Percentiles rank a stretch among this genome's conserved stretches.
Evolutionary conservation across 495 filamentous ascomycete species (phyloP).

Genomic region (Podospora appendiculata): DNA sequence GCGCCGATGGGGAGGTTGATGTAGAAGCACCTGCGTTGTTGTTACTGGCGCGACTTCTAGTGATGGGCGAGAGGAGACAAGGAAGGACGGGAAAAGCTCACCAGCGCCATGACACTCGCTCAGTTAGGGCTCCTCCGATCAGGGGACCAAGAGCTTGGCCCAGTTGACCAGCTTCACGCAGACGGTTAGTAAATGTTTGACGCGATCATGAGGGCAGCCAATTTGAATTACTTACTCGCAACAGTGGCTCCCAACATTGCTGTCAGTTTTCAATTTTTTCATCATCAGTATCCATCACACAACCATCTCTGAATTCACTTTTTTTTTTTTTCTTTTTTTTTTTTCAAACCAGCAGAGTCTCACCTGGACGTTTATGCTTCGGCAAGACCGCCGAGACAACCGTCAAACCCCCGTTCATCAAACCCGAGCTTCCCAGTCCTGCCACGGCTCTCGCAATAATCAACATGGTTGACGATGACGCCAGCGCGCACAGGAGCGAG

Average conservation of each 20-base stretch:
- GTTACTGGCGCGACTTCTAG: not conserved
- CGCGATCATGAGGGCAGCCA: too few relatives aligned
- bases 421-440: not conserved
- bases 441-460: not conserved
- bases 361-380: not conserved
- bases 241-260: too few relatives aligned
- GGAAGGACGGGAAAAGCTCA: not conserved
- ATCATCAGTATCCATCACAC: too few relatives aligned
- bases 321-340: too few relatives aligned
- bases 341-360: not conserved
- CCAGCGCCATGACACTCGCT: not conserved
- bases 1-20: conserved; percentile 66
- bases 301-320: too few relatives aligned
- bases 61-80: not conserved
- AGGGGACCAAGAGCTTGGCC: not conserved
- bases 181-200: not conserved
- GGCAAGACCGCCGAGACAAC: not conserved
- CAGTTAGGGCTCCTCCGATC: not conserved
- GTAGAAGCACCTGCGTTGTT: conserved; percentile 45
- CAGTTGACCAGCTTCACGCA: not conserved
- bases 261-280: too few relatives aligned
- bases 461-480: not conserved
- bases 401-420: not conserved
- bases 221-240: too few relatives aligned
- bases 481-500: not conserved